phyloP scores from a whole-genome alignment of 176 grass and related monocot species.

The Triticum turgidum region DNA sequence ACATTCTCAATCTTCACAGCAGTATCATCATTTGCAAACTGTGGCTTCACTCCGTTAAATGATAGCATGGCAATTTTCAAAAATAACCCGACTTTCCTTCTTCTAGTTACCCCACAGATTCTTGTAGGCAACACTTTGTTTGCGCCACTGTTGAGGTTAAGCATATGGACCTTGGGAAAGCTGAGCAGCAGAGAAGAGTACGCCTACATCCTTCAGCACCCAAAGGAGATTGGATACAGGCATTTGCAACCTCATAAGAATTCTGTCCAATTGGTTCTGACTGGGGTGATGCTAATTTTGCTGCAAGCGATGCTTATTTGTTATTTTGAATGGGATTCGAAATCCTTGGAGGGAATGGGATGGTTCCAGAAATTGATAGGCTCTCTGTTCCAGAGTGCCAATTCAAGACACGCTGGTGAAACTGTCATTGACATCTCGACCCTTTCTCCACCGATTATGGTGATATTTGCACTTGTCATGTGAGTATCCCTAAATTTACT shows the following conservation, averaged over 20 bases:
- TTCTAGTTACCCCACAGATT: slow-evolving; percentile 49
- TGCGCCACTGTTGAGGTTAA: slow-evolving; percentile 48
- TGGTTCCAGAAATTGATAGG: slow-evolving; percentile 47
- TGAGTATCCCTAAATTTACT: slow-evolving; percentile 34
- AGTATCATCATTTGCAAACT: slow-evolving; percentile 65
- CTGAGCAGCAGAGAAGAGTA: slow-evolving; percentile 34
- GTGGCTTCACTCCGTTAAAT: slow-evolving; percentile 59
- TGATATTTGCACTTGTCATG: slow-evolving; percentile 62
- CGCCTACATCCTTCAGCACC: slow-evolving; percentile 32
- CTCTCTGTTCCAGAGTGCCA: slow-evolving; percentile 48
- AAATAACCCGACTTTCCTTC: slow-evolving; percentile 44
- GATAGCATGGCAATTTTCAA: slow-evolving; percentile 69
- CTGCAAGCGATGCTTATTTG: slow-evolving; percentile 35
- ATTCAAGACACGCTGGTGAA: slow-evolving; percentile 52
- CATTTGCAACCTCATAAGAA: slow-evolving; percentile 23
- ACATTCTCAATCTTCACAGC: slow-evolving; percentile 40
- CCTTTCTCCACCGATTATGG: slow-evolving; percentile 44
- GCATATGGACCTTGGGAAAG: slow-evolving; percentile 37
- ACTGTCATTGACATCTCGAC: slow-evolving; percentile 44
- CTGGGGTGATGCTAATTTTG: slow-evolving; percentile 28
- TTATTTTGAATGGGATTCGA: slow-evolving; percentile 45
- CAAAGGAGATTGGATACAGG: slow-evolving; percentile 22
- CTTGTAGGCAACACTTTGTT: slow-evolving; percentile 69
- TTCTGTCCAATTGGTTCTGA: slow-evolving; percentile 23
- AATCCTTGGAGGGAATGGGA: slow-evolving; percentile 40